Percentiles rank a stretch among this genome's conserved stretches.
phyloP scores from a whole-genome alignment of 352 stramenopile genomes.

The Phytophthora sp. region DNA sequence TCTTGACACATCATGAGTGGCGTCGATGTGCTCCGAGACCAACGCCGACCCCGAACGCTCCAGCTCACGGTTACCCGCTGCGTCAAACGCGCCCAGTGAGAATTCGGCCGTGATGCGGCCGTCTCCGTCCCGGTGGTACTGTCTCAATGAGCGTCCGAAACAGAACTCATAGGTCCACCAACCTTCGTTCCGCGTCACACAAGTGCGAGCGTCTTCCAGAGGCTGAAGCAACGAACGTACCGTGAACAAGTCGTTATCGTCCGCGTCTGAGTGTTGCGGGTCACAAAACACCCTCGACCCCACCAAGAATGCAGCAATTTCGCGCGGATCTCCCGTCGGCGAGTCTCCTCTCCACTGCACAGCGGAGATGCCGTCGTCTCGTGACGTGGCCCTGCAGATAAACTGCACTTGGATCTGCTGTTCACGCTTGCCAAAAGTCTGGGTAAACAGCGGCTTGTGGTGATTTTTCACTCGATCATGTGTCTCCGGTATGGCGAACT shows the following conservation, averaged over 20 bases:
- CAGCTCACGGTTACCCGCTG: conserved; percentile 55
- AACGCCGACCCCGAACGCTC: conserved; percentile 50
- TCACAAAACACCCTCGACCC: conserved; percentile 75
- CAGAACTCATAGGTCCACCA: conserved; percentile 90
- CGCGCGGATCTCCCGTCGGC: conserved; percentile 1
- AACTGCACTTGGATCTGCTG: conserved; percentile 68
- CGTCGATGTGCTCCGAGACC: conserved; percentile 79
- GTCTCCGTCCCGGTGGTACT: conserved; percentile 79
- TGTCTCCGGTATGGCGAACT: conserved; percentile 55
- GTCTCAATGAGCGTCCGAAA: conserved; percentile 68
- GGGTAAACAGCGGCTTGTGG: conserved; percentile 68
- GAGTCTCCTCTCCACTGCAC: conserved; percentile 43
- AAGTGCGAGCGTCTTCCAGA: conserved; percentile 53
- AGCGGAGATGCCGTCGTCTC: conserved; percentile 55
- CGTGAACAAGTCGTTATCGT: conserved; percentile 54
- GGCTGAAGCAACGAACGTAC: conserved; percentile 64
- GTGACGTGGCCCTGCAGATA: conserved; percentile 55
- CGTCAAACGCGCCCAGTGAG: conserved; percentile 65
- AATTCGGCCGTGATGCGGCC: conserved; percentile 73
- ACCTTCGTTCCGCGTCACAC: conserved; percentile 80
- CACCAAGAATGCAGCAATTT: conserved; percentile 62
- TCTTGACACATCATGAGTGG: conserved; percentile 71
- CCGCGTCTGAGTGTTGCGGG: conserved; percentile 50
- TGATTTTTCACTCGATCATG: conserved; percentile 48
- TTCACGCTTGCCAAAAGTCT: conserved; percentile 45